Conservation (phyloP, 2,329 filamentous ascomycete genomes). For the Aspergillus sp. region DNA sequence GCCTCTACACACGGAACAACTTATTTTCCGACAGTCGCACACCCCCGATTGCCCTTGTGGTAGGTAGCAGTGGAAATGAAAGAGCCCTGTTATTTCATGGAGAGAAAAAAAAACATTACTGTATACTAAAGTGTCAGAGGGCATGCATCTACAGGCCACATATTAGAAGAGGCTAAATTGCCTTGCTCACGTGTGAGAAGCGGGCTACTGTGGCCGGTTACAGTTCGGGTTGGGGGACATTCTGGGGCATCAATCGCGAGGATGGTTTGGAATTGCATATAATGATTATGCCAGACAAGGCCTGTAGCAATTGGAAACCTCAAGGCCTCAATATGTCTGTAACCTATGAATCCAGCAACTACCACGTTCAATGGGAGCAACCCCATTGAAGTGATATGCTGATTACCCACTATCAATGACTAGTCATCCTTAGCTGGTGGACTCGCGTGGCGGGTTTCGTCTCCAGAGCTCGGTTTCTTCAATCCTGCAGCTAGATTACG, state of each 20-base stretch:
- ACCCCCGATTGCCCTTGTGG: background rate
- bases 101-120: no score
- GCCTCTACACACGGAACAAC: conserved; percentile 12
- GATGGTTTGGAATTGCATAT: background rate
- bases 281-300: background rate
- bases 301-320: background rate
- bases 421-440: background rate
- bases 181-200: no score
- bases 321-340: background rate
- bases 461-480: background rate
- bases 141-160: no score
- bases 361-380: background rate
- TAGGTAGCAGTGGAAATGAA: no score
- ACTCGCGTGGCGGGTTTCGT: background rate
- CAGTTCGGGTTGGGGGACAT: no score
- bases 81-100: no score
- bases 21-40: conserved; percentile 1
- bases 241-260: no score
- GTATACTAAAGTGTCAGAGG: no score
- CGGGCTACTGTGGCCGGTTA: no score
- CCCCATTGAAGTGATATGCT: background rate
- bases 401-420: no score
- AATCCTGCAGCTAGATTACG: conserved; percentile 63
- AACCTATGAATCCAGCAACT: background rate
- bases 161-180: no score